Evolutionary conservation across 1,284 basidiomycete genomes (phyloP).

Genomic region (Puccinia hordei): DNA sequence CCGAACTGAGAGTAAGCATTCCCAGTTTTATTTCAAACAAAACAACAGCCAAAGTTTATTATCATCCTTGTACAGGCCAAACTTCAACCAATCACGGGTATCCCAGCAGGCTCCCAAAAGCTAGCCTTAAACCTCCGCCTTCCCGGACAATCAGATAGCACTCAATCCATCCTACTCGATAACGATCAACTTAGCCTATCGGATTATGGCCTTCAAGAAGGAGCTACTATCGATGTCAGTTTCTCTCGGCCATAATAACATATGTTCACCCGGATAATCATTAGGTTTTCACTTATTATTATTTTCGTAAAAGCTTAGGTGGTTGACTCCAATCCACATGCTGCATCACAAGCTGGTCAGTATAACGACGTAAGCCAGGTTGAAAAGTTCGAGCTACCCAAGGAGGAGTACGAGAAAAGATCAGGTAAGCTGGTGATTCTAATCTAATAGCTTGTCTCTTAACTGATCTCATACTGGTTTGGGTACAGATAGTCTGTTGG

Average conservation of each 20-base stretch:
- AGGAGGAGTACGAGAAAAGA: slow-evolving; percentile 77
- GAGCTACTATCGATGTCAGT: slow-evolving; percentile 42
- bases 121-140: slow-evolving; percentile 9
- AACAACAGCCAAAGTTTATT: neutral
- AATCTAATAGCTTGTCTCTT: slow-evolving; percentile 7
- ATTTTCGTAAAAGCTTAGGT: neutral
- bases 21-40: neutral
- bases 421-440: slow-evolving; percentile 68
- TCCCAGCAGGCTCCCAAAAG: slow-evolving; percentile 29
- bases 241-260: neutral
- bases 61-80: slow-evolving; percentile 1
- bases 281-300: too few relatives aligned
- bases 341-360: slow-evolving; percentile 64
- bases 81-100: slow-evolving; percentile 43
- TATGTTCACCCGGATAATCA: too few relatives aligned
- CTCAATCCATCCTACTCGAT: slow-evolving; percentile 19
- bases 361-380: slow-evolving; percentile 81
- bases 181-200: slow-evolving; percentile 18
- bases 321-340: slow-evolving; percentile 1
- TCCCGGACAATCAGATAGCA: slow-evolving; percentile 24
- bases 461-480: neutral
- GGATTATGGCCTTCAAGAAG: slow-evolving; percentile 42
- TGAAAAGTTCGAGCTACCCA: slow-evolving; percentile 86
- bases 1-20: slow-evolving; percentile 26
- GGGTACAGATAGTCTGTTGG: slow-evolving; percentile 76